A percentile compares a stretch with the other conserved stretches of the same genome.
phyloP scores from a whole-genome alignment of 805 yeast genomes.

The Myxozyma kluyveri region DNA sequence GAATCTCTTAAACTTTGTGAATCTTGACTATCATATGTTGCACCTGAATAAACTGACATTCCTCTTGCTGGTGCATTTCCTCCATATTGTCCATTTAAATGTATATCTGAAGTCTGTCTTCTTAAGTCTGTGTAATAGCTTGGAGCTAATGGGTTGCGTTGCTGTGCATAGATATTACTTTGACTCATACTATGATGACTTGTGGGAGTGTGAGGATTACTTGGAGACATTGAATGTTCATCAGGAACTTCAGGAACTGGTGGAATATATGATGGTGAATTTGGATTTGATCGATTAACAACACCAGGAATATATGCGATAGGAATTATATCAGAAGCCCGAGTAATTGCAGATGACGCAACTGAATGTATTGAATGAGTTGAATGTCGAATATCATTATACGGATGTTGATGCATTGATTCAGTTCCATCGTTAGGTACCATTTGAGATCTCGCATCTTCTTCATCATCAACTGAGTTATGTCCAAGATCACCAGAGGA shows the following conservation, averaged over 20 bases:
- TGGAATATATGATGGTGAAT: constrained; percentile 26
- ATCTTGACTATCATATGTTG: constrained; percentile 22
- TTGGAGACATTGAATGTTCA: constrained; percentile 4
- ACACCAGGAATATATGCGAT: constrained; percentile 95
- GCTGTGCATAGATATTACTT: not conserved
- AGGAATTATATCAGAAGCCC: constrained; percentile 84
- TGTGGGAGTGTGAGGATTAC: not conserved
- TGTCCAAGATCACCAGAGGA: not conserved
- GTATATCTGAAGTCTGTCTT: not conserved
- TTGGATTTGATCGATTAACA: constrained; percentile 35
- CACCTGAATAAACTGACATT: constrained; percentile 24
- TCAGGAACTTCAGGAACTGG: constrained; percentile 33
- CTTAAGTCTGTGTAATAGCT: not conserved
- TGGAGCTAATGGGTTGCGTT: not conserved
- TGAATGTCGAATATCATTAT: constrained; percentile 28
- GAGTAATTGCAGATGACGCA: constrained; percentile 67
- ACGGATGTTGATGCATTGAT: constrained; percentile 11
- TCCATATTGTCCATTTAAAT: not conserved
- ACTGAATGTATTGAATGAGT: constrained; percentile 36
- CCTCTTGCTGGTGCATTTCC: constrained; percentile 4
- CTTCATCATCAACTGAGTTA: not conserved
- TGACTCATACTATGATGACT: not conserved
- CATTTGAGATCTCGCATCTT: constrained; percentile 2
- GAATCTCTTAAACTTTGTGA: constrained; percentile 35
- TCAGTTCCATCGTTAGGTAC: not conserved